phyloP scores from a whole-genome alignment of 1,284 basidiomycete species.

The Tilletia walkeri region DNA sequence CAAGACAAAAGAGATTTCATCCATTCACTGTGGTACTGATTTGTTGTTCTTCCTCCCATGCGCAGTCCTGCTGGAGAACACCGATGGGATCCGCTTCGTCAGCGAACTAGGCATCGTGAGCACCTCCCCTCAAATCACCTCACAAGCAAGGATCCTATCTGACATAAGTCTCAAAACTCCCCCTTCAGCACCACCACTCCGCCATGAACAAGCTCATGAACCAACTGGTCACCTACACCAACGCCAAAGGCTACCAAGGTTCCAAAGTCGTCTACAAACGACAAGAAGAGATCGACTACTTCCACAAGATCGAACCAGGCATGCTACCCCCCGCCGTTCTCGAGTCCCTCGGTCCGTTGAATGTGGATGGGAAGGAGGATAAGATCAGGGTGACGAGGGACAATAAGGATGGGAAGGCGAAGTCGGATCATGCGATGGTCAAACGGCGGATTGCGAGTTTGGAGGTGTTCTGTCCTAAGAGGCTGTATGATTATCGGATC shows the following conservation, averaged over 20 bases:
- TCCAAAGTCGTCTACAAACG: conserved; percentile 74
- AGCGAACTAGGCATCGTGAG: conserved; percentile 85
- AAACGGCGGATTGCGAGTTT: conserved; percentile 83
- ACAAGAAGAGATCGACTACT: conserved; percentile 76
- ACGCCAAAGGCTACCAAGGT: conserved; percentile 57
- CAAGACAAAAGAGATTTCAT: too few relatives aligned
- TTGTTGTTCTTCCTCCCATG: too few relatives aligned
- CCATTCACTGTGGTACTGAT: too few relatives aligned
- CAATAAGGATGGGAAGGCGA: conserved; percentile 67
- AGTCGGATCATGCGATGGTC: conserved; percentile 60
- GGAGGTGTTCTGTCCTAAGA: conserved; percentile 80
- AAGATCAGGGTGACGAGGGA: conserved; percentile 83
- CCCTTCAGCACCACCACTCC: conserved; percentile 73
- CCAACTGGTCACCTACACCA: conserved; percentile 59
- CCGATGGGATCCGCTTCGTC: conserved; percentile 64
- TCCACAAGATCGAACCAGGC: conserved; percentile 60
- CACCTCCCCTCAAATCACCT: conserved; percentile 34
- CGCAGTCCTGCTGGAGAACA: conserved; percentile 15
- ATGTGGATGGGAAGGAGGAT: conserved; percentile 25
- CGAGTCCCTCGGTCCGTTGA: not conserved
- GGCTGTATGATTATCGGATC: conserved; percentile 83
- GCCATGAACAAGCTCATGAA: conserved; percentile 84
- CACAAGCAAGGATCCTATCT: not conserved
- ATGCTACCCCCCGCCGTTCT: not conserved
- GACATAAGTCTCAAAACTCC: conserved; percentile 24